phyloP scores from a whole-genome alignment of 1,284 basidiomycete genomes.

The Cryptococcus sp. region DNA sequence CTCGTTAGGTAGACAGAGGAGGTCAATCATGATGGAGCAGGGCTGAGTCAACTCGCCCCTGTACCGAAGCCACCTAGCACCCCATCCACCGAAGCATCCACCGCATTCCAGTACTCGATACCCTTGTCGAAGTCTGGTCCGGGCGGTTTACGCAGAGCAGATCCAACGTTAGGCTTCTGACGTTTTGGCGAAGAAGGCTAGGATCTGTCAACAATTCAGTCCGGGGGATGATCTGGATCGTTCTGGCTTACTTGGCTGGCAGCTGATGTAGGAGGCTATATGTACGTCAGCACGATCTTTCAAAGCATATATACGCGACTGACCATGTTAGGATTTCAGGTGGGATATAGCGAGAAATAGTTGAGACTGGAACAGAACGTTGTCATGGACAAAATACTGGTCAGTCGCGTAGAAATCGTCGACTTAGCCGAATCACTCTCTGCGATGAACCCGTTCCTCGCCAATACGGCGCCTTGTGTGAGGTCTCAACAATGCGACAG shows the following conservation, averaged over 20 bases:
- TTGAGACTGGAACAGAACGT: no score
- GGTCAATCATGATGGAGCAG: background rate
- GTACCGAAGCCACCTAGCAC: constrained; percentile 49
- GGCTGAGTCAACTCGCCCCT: constrained; percentile 31
- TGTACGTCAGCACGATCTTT: background rate
- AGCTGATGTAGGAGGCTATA: background rate
- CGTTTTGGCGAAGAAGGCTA: constrained; percentile 9
- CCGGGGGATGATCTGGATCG: background rate
- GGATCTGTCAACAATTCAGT: background rate
- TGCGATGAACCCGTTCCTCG: no score
- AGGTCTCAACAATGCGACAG: no score
- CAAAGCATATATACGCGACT: no score
- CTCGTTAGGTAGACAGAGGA: no score
- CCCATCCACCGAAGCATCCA: constrained; percentile 48
- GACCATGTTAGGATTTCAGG: no score
- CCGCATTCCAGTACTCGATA: constrained; percentile 48
- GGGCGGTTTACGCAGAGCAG: constrained; percentile 24
- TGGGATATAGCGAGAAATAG: no score
- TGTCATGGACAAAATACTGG: no score
- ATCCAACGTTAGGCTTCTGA: constrained; percentile 25
- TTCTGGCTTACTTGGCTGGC: background rate
- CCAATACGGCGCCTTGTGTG: no score
- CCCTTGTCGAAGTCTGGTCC: constrained; percentile 47
- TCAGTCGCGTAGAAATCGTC: no score
- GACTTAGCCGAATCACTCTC: no score